Evolutionary conservation across 1,139 yeast species (phyloP).

Genomic region (Yamadazyma sp.): DNA sequence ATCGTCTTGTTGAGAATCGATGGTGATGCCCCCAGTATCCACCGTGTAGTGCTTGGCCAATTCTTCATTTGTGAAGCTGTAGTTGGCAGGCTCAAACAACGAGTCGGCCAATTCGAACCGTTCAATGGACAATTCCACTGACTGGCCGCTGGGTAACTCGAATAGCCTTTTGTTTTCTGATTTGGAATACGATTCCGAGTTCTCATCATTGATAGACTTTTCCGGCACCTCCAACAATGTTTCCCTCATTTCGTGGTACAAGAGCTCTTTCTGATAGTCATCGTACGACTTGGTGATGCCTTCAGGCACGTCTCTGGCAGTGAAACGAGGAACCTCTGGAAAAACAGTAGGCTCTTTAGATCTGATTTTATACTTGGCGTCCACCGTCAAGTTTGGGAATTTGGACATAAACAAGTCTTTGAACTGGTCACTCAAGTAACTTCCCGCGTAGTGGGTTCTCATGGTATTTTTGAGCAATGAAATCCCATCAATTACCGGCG

Average conservation of each 20-base stretch:
- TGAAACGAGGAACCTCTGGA: conserved; percentile 34
- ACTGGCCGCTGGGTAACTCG: conserved; percentile 76
- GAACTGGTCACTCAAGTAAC: conserved; percentile 50
- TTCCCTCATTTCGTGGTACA: conserved; percentile 66
- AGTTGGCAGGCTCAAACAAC: conserved; percentile 62
- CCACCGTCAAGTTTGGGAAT: conserved; percentile 16
- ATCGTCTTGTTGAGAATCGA: conserved; percentile 50
- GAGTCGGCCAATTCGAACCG: conserved; percentile 73
- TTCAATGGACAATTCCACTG: conserved; percentile 46
- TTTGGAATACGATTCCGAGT: conserved; percentile 28
- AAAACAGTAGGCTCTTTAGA: conserved; percentile 32
- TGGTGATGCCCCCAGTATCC: conserved; percentile 35
- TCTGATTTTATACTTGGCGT: conserved; percentile 29
- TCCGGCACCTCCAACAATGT: conserved; percentile 58
- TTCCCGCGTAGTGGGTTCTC: conserved; percentile 69
- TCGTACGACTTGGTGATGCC: conserved; percentile 41
- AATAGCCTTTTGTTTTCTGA: conserved; percentile 52
- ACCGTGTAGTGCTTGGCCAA: conserved; percentile 30
- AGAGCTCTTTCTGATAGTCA: conserved; percentile 30
- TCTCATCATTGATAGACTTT: conserved; percentile 26
- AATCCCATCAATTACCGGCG: conserved; percentile 94
- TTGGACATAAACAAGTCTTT: conserved; percentile 19
- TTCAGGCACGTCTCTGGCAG: conserved; percentile 26
- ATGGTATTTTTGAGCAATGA: conserved; percentile 72
- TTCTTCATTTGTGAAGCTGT: conserved; percentile 28